Base-by-base conservation (phyloP, 2,329 filamentous ascomycete genomes). In the Tolypocladium sp. region DNA sequence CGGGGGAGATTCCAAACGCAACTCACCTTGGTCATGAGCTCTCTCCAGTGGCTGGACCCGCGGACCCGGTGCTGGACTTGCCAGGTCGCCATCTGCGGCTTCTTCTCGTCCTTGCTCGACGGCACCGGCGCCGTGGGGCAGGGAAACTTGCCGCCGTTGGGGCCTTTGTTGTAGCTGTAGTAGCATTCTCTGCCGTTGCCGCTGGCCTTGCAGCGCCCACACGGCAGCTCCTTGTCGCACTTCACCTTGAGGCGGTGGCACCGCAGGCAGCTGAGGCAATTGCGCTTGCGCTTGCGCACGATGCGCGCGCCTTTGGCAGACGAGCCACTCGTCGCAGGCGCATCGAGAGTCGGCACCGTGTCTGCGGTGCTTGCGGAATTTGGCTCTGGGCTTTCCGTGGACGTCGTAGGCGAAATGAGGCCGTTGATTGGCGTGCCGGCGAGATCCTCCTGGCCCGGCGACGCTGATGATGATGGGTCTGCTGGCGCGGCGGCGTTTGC, bases 161-260 rank as follows among this genome's bases (percentile, higher is more conserved):
- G 68, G 1, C 71, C 70, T 59, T 73, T 73, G 65, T 72, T 73
- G 64, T 70, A 72, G 59, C 65, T 73, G 59, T 73, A 74, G 59
- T 72, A 73, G 60, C 71, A 74, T 40, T 72, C 70, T 13, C 70
- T 62, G 13, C 67, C 70, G 53, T 73, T 71, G 27, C 71, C 71
- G 40, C 70, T 73, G 9, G 65, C 62, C 57, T 69, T 69, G 63
- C 71, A 74, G 2, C 71, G 68, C 2, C 68, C 69, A 52, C 71
- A 74, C 3, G 71, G 71, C 53, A 73, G 62, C 60, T 72, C 69
- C 62, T 73, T 74, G 63, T 74, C 71, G 57, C 71, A 74, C 58
- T 73, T 74, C 53, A 74, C 71, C 57, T 74, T 74, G 60, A 73
- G 70, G 17, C 71, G 68, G 57, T 73, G 71, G 57, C 71, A 74